phyloP scores from a whole-genome alignment of 2,329 filamentous ascomycete genomes.

The Aspergillus luchuensis region DNA sequence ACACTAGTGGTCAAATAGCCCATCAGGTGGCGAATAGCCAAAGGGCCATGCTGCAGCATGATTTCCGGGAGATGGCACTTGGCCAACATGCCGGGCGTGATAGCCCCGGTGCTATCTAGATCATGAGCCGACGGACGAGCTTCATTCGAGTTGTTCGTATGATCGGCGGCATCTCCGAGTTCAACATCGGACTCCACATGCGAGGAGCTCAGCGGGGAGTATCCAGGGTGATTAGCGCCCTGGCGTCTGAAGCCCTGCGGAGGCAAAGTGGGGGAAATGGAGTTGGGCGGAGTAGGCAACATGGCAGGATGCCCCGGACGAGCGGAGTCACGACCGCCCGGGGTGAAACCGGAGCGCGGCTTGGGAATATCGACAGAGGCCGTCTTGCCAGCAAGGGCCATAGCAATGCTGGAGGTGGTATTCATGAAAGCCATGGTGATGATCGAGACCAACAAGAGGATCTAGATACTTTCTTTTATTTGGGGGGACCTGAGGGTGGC shows the following conservation, averaged over 20 bases:
- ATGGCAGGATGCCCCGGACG: slow-evolving; percentile 39
- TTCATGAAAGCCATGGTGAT: slow-evolving; percentile 48
- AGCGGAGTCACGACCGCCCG: slow-evolving; percentile 34
- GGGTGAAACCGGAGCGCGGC: slow-evolving; percentile 39
- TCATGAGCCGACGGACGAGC: slow-evolving; percentile 50
- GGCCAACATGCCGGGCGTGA: slow-evolving; percentile 82
- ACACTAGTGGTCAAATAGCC: slow-evolving; percentile 90
- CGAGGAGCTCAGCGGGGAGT: slow-evolving; percentile 48
- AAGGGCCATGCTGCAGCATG: slow-evolving; percentile 81
- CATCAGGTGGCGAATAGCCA: slow-evolving; percentile 95
- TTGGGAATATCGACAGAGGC: slow-evolving; percentile 53
- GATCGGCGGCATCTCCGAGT: slow-evolving; percentile 68
- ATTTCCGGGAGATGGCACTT: slow-evolving; percentile 90
- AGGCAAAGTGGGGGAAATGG: slow-evolving; percentile 84
- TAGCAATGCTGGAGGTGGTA: slow-evolving; percentile 49
- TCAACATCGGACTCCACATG: slow-evolving; percentile 84
- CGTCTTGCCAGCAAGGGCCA: slow-evolving; percentile 54
- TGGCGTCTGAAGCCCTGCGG: slow-evolving; percentile 77
- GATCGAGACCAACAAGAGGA: slow-evolving; percentile 3
- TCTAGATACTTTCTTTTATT: neutral
- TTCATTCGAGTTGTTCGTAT: slow-evolving; percentile 49
- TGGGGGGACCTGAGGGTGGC: slow-evolving; percentile 18
- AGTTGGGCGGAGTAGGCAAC: slow-evolving; percentile 91
- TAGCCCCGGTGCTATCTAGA: slow-evolving; percentile 74
- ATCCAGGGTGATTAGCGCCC: slow-evolving; percentile 40